These are phyloP conservation scores for Lipomyces mesembrius DNA, from an alignment of 805 yeast species.

Conservation along the genomic window DNA sequence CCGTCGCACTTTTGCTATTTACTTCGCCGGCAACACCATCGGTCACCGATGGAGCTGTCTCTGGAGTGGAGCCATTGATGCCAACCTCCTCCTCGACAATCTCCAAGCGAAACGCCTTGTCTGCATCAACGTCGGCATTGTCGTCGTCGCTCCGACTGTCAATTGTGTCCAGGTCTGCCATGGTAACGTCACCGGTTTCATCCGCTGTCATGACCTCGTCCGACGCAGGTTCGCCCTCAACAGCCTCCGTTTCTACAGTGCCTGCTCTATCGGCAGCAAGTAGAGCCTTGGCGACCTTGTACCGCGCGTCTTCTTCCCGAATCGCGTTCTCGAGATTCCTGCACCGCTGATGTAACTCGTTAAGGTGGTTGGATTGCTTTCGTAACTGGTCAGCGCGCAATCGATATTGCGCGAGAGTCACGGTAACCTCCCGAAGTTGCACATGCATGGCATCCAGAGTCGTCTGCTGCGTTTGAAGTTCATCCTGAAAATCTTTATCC, in stretches of 20 bases:
- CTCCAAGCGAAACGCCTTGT: slow-evolving; percentile 82
- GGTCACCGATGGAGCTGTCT: not conserved
- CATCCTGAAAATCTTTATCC: slow-evolving; percentile 63
- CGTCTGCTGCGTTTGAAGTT: slow-evolving; percentile 58
- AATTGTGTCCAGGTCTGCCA: slow-evolving; percentile 33
- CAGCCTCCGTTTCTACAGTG: not conserved
- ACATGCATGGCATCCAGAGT: slow-evolving; percentile 59
- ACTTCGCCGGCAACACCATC: slow-evolving; percentile 1
- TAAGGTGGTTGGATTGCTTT: slow-evolving; percentile 50
- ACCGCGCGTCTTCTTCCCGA: slow-evolving; percentile 62
- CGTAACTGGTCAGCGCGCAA: slow-evolving; percentile 59
- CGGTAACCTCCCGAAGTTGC: slow-evolving; percentile 62
- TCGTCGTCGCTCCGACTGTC: slow-evolving; percentile 29
- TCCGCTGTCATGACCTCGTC: slow-evolving; percentile 23
- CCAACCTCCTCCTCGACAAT: slow-evolving; percentile 46
- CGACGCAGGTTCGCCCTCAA: slow-evolving; percentile 16
- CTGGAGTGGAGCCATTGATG: not conserved
- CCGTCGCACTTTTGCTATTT: not conserved
- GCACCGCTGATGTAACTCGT: slow-evolving; percentile 59
- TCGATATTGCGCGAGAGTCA: slow-evolving; percentile 54
- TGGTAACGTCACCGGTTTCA: slow-evolving; percentile 28
- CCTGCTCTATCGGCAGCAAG: not conserved
- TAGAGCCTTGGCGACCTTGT: slow-evolving; percentile 43
- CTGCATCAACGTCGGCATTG: slow-evolving; percentile 76
- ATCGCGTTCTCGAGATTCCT: slow-evolving; percentile 66